Conservation (phyloP, 2,329 filamentous ascomycete genomes). For the Cytospora piceae region DNA sequence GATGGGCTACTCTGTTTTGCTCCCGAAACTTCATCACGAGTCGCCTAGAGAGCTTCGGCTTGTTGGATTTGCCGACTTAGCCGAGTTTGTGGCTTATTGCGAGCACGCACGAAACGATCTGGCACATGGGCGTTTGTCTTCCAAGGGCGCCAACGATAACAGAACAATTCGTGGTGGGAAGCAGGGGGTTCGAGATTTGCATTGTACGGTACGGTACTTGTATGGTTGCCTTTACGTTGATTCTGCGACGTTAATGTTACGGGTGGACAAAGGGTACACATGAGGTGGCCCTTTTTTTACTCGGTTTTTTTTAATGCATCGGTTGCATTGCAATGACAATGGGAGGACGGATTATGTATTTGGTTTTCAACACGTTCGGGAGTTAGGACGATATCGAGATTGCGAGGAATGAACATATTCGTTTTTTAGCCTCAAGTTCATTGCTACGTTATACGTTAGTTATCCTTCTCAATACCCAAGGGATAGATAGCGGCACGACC, state of each 20-base stretch:
- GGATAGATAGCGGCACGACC: too few relatives aligned
- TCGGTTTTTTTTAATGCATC: background rate
- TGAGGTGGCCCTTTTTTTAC: background rate
- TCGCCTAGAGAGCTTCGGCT: too few relatives aligned
- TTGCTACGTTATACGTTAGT: too few relatives aligned
- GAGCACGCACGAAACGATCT: too few relatives aligned
- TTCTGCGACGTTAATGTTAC: background rate
- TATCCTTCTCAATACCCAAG: too few relatives aligned
- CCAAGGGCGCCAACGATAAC: too few relatives aligned
- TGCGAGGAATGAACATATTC: background rate
- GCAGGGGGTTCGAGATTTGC: background rate
- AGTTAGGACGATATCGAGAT: background rate
- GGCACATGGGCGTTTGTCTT: too few relatives aligned
- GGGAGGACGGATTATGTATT: background rate
- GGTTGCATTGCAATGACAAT: background rate
- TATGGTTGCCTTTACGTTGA: background rate
- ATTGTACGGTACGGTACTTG: slow-evolving; percentile 8
- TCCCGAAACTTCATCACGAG: too few relatives aligned
- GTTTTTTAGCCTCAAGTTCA: background rate
- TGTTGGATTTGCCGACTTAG: too few relatives aligned
- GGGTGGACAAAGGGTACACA: background rate
- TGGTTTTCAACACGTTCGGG: background rate
- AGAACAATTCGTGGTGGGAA: too few relatives aligned
- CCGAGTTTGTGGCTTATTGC: too few relatives aligned
- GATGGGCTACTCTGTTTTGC: background rate